Evolutionary conservation across 257 asterid genomes (phyloP).

Genomic region (Petrea volubilis): DNA sequence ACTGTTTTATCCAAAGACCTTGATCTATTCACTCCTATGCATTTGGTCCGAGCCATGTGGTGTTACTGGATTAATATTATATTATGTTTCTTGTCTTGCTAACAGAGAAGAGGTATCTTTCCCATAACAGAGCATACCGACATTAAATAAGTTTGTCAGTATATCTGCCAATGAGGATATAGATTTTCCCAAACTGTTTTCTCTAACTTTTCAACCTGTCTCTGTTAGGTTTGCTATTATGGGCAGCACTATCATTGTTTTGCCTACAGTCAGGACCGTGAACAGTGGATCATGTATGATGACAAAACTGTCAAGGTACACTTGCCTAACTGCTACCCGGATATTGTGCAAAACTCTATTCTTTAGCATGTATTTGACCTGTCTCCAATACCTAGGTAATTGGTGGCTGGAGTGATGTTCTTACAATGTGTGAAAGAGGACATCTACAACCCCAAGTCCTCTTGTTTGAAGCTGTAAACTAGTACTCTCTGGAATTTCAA

Average conservation of each 20-base stretch:
- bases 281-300: constrained; percentile 89
- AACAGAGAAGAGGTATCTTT: too few species aligned
- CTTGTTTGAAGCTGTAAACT: constrained; percentile 77
- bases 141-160: not conserved
- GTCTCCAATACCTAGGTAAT: constrained; percentile 52
- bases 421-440: constrained; percentile 81
- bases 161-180: not conserved
- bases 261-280: constrained; percentile 74
- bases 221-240: constrained; percentile 58
- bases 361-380: constrained; percentile 7
- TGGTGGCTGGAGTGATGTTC: constrained; percentile 90
- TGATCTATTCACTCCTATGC: not conserved
- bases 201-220: not conserved
- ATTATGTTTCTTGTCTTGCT: too few species aligned
- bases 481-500: constrained; percentile 18
- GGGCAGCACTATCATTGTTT: constrained; percentile 99
- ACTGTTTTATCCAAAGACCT: not conserved
- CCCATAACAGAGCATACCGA: too few species aligned
- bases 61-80: too few species aligned
- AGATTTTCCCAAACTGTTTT: not conserved
- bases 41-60: too few species aligned
- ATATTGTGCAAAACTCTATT: not conserved
- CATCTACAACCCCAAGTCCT: constrained; percentile 97
- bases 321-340: not conserved
- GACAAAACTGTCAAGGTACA: constrained; percentile 93